Evolutionary conservation across 2,329 filamentous ascomycete genomes (phyloP), one percentile per base, ranked within the genome.

Genomic region (Nigrograna mackinnonii): DNA sequence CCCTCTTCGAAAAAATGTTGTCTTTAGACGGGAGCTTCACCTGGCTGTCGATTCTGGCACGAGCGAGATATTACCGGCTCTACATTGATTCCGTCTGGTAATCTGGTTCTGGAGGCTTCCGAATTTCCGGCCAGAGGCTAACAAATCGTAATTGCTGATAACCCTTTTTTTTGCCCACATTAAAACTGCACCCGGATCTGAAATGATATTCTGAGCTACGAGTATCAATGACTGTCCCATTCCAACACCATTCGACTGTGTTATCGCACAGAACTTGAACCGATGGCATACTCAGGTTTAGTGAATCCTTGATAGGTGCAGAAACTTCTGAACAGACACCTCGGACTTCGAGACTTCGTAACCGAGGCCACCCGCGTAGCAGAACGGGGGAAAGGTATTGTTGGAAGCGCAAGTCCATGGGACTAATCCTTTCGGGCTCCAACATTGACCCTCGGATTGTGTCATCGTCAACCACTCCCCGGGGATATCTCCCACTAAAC

Each of bases 171-270:
- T n/a, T n/a, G n/a, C n/a, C n/a, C n/a, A n/a, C n/a, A n/a, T n/a
- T n/a, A n/a, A n/a, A n/a, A n/a, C n/a, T n/a, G n/a, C n/a, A n/a
- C n/a, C n/a, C n/a, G n/a, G n/a, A n/a, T n/a, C n/a, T 28, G 24
- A 28, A 28, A 28, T n/a, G 9, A n/a, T 28, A n/a, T 9, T 28
- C 24, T 28, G 24, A 28, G n/a, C 24, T n/a, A 28, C 24, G n/a
- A n/a, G 24, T 9, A n/a, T 28, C 24, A 9, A 9, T 28, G 34
- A 21, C 34, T 14, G 6, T 38, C 20, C 34, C 34, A 16, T 36
- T 36, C 34, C 34, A 36, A 16, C 34, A 36, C 34, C 34, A 36
- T 11, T 21, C 34, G 6, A 36, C 12, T 36, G 7, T 19, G 9
- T 6, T 6, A 16, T 36, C 34, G 16, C 12, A 18, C 5, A 9